A percentile compares a stretch with the other conserved stretches of the same genome.
Conservation (phyloP, 441 rosid species). For the Melastoma candidum region DNA sequence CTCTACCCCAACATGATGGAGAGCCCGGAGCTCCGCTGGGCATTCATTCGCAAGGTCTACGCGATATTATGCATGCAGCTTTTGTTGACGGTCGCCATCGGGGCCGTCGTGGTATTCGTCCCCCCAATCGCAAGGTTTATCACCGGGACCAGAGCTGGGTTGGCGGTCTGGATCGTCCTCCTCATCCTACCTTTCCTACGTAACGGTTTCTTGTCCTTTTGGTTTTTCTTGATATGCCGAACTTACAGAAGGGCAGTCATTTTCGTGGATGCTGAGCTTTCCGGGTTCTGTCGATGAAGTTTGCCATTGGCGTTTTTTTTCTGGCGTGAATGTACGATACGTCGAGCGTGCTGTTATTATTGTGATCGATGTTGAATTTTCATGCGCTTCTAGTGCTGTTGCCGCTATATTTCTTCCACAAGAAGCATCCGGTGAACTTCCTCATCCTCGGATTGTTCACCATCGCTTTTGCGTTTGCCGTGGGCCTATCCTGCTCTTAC, state of each 20-base stretch:
- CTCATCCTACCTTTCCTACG: conserved; percentile 2
- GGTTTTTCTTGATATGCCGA: background rate
- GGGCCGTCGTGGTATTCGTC: conserved; percentile 2
- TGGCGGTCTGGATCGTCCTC: conserved; percentile 6
- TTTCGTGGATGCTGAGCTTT: too few relatives aligned
- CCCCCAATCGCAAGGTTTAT: conserved; percentile 4
- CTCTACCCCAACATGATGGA: conserved; percentile 12
- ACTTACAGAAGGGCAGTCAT: too few relatives aligned
- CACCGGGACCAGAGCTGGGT: background rate
- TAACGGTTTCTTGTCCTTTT: too few relatives aligned
- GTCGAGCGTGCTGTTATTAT: background rate
- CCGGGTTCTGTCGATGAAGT: too few relatives aligned
- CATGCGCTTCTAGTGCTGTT: conserved; percentile 17
- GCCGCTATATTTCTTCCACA: conserved; percentile 16
- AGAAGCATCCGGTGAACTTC: conserved; percentile 26
- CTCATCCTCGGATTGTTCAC: conserved; percentile 27
- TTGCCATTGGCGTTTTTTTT: too few relatives aligned
- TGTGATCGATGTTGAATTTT: background rate
- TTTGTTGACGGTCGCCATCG: background rate
- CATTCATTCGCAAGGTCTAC: conserved; percentile 11
- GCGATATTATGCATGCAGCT: conserved; percentile 1
- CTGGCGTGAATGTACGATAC: too few relatives aligned
- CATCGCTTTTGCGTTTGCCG: conserved; percentile 16
- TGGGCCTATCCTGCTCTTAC: conserved; percentile 29
- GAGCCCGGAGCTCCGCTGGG: conserved; percentile 12